phyloP scores from a whole-genome alignment of 2,329 filamentous ascomycete genomes.

The Colletotrichum sp. region DNA sequence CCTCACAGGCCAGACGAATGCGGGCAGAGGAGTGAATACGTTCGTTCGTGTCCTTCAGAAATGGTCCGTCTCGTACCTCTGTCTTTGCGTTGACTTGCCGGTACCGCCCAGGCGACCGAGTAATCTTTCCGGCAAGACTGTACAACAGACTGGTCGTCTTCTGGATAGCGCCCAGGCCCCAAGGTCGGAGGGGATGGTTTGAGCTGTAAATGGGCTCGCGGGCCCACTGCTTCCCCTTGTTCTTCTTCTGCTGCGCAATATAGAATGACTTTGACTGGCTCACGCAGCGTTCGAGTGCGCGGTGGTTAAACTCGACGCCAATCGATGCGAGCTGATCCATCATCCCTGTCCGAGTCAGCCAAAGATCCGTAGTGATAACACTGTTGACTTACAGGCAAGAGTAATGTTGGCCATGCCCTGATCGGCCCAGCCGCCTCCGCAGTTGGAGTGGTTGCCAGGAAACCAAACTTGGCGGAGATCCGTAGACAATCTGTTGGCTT shows the following conservation, averaged over 20 bases:
- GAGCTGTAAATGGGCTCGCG: conserved; percentile 50
- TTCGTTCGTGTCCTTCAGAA: conserved; percentile 59
- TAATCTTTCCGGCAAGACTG: conserved; percentile 45
- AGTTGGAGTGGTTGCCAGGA: conserved; percentile 73
- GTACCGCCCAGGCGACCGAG: conserved; percentile 54
- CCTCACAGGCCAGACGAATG: conserved; percentile 55
- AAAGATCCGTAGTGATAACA: background rate
- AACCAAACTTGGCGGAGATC: conserved; percentile 67
- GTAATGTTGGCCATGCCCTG: conserved; percentile 47
- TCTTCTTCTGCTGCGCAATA: conserved; percentile 23
- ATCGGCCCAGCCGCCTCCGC: conserved; percentile 70
- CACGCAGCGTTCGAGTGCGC: conserved; percentile 45
- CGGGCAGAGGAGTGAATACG: conserved; percentile 60
- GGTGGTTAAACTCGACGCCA: conserved; percentile 53
- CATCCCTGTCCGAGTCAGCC: conserved; percentile 46
- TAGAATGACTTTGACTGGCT: conserved; percentile 30
- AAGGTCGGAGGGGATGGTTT: conserved; percentile 53
- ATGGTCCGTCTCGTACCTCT: conserved; percentile 38
- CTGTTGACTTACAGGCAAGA: conserved; percentile 44
- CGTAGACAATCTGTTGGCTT: conserved; percentile 40
- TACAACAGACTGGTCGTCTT: conserved; percentile 46
- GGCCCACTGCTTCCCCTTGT: conserved; percentile 43
- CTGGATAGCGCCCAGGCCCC: conserved; percentile 51
- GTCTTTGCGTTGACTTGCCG: conserved; percentile 46
- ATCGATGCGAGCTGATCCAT: conserved; percentile 60